Percentiles rank a stretch among this genome's conserved stretches.
Conservation (phyloP, 805 yeast species). For the Yarrowia alimentaria region DNA sequence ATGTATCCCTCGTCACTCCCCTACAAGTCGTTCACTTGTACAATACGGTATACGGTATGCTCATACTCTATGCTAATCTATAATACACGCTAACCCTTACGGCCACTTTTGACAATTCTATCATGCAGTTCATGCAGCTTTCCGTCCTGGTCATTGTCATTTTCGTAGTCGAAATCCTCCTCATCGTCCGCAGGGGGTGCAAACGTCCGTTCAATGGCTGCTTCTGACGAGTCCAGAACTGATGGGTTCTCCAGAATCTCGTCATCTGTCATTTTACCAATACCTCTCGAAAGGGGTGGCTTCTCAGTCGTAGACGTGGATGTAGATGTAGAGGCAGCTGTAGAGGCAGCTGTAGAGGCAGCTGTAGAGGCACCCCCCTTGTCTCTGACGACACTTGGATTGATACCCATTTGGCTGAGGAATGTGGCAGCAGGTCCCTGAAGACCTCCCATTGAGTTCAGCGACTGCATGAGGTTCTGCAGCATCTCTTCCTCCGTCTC, state of each 20-base stretch:
- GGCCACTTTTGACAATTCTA: too few relatives aligned
- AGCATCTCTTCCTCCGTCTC: slow-evolving; percentile 31
- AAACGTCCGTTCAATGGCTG: slow-evolving; percentile 22
- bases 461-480: slow-evolving; percentile 36
- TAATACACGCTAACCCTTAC: too few relatives aligned
- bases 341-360: background rate
- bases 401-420: slow-evolving; percentile 38
- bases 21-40: too few relatives aligned
- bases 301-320: background rate
- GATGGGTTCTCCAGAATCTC: slow-evolving; percentile 12
- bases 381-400: background rate
- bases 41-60: too few relatives aligned
- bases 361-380: background rate
- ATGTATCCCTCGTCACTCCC: too few relatives aligned
- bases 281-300: too few relatives aligned
- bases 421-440: slow-evolving; percentile 44
- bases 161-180: slow-evolving; percentile 15
- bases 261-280: slow-evolving; percentile 11
- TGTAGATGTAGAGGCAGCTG: too few relatives aligned
- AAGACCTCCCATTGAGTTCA: slow-evolving; percentile 36
- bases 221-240: slow-evolving; percentile 1
- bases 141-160: slow-evolving; percentile 4
- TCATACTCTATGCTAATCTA: too few relatives aligned
- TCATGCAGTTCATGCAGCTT: slow-evolving; percentile 8
- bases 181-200: slow-evolving; percentile 19